Conservation (phyloP, 2,329 filamentous ascomycete species). For the Calonectria hongkongensis region DNA sequence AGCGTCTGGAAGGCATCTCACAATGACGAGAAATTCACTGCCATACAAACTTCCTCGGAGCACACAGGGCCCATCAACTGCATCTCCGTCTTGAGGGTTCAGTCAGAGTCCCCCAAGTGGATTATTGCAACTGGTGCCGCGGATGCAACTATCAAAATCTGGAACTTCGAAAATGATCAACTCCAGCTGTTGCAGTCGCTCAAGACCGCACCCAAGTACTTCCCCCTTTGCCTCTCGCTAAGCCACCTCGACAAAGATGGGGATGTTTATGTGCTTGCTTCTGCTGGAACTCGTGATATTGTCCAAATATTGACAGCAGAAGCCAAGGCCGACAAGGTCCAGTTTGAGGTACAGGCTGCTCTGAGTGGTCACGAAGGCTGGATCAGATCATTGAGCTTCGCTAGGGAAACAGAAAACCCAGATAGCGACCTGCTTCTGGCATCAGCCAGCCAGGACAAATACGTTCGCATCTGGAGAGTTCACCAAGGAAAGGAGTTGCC, state of each 20-base stretch:
- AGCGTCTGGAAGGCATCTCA: slow-evolving; percentile 78
- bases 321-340: slow-evolving; percentile 58
- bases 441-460: slow-evolving; percentile 98
- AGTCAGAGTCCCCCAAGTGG: slow-evolving; percentile 56
- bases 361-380: slow-evolving; percentile 95
- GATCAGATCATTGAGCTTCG: slow-evolving; percentile 91
- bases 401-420: slow-evolving; percentile 72
- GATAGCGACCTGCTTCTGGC: slow-evolving; percentile 86
- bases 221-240: slow-evolving; percentile 86
- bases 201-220: slow-evolving; percentile 83
- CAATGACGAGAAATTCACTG: slow-evolving; percentile 57
- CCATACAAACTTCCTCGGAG: slow-evolving; percentile 73
- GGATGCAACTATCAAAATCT: slow-evolving; percentile 83
- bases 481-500: slow-evolving; percentile 81
- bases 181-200: slow-evolving; percentile 81
- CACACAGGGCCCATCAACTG: slow-evolving; percentile 87
- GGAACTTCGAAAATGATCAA: slow-evolving; percentile 75
- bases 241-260: slow-evolving; percentile 72
- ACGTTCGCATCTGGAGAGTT: slow-evolving; percentile 94
- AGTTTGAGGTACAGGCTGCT: slow-evolving; percentile 84
- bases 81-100: slow-evolving; percentile 67
- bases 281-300: slow-evolving; percentile 88
- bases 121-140: slow-evolving; percentile 87
- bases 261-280: slow-evolving; percentile 80
- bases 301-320: slow-evolving; percentile 86